Percentiles rank a stretch among this genome's conserved stretches.
phyloP scores from a whole-genome alignment of 805 yeast genomes.

The Monosporozyma aerobia region DNA sequence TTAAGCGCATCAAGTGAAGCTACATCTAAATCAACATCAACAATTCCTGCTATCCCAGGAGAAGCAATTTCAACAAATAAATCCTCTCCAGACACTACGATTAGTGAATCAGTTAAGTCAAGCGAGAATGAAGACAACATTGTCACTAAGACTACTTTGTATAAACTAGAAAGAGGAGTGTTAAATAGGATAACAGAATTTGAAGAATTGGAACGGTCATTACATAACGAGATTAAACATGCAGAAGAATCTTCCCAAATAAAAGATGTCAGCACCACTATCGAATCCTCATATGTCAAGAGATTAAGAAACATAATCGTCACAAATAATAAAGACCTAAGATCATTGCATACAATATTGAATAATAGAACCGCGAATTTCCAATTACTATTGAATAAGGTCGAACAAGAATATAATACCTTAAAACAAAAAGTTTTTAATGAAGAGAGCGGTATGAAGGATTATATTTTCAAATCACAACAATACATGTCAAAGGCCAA shows the following conservation, averaged over 20 bases:
- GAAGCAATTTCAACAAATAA: neutral
- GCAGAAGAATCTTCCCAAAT: neutral
- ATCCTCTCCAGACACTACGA: neutral
- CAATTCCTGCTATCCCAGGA: neutral
- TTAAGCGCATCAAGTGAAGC: no score
- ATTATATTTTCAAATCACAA: neutral
- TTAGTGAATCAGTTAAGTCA: neutral
- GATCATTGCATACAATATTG: slow-evolving; percentile 2
- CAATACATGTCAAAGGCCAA: neutral
- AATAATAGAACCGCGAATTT: slow-evolving; percentile 6
- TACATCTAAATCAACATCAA: neutral
- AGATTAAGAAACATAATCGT: slow-evolving; percentile 5
- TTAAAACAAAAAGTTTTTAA: neutral
- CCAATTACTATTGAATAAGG: neutral
- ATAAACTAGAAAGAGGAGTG: neutral
- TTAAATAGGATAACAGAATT: neutral
- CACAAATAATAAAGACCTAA: slow-evolving; percentile 4
- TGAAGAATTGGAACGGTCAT: neutral
- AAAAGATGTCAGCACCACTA: slow-evolving; percentile 1
- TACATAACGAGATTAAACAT: neutral
- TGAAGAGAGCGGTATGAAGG: neutral
- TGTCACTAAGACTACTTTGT: neutral
- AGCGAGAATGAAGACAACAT: neutral
- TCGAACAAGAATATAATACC: neutral
- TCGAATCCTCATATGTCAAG: slow-evolving; percentile 6